A percentile compares a stretch with the other conserved stretches of the same genome.
Evolutionary conservation across 176 grass and related monocot species (phyloP).

Genomic region (Oropetium thomaeum): DNA sequence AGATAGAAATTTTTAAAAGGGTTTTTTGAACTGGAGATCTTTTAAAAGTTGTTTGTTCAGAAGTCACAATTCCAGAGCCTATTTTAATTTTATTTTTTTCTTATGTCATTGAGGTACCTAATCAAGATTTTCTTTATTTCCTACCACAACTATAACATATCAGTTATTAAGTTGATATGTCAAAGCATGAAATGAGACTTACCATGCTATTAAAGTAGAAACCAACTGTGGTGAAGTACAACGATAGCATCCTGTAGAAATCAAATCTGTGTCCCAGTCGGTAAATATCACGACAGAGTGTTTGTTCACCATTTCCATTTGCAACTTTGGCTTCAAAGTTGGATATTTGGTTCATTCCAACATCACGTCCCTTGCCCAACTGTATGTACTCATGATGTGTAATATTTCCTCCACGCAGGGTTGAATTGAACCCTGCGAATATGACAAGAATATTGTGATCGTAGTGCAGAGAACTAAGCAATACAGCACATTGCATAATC

Average conservation of each 20-base stretch:
- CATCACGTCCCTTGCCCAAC: slow-evolving; percentile 71
- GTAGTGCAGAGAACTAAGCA: slow-evolving; percentile 11
- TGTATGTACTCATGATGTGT: slow-evolving; percentile 82
- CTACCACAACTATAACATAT: slow-evolving; percentile 11
- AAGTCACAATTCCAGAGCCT: background rate
- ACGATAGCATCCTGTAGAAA: slow-evolving; percentile 70
- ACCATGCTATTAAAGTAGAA: slow-evolving; percentile 77
- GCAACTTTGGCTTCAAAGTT: slow-evolving; percentile 81
- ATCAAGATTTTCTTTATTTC: slow-evolving; percentile 4
- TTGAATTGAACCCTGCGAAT: slow-evolving; percentile 68
- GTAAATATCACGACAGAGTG: slow-evolving; percentile 66
- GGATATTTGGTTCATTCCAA: slow-evolving; percentile 79
- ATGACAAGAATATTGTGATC: background rate
- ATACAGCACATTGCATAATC: slow-evolving; percentile 10
- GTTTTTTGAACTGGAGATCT: too few species aligned
- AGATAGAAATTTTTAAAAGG: too few species aligned
- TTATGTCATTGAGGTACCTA: slow-evolving; percentile 5
- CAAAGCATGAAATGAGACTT: slow-evolving; percentile 19
- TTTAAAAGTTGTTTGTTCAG: background rate
- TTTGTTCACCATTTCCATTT: slow-evolving; percentile 75
- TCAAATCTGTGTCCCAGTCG: slow-evolving; percentile 73
- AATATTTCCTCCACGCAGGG: slow-evolving; percentile 56
- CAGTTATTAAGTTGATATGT: slow-evolving; percentile 19
- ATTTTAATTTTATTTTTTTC: background rate
- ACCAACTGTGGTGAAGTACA: slow-evolving; percentile 69